Evolutionary conservation across 257 asterid species (phyloP).

Genomic region (Solanum ahanhuiri): DNA sequence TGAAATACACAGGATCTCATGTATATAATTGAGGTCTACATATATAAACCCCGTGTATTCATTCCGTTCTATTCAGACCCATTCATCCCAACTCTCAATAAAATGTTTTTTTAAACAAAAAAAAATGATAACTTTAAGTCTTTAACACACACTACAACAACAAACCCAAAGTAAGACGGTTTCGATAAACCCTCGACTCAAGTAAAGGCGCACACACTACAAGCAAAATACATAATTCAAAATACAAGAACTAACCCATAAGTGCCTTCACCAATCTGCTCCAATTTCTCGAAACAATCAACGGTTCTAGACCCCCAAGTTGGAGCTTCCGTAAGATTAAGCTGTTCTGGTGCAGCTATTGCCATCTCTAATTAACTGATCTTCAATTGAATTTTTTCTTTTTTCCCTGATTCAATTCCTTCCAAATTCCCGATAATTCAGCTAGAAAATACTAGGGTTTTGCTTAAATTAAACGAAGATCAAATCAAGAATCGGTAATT

Average conservation of each 20-base stretch:
- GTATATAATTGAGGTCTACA: background rate
- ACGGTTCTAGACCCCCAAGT: conserved; percentile 94
- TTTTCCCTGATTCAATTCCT: background rate
- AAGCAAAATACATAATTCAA: background rate
- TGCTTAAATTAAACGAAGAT: background rate
- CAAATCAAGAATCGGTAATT: background rate
- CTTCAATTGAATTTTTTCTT: background rate
- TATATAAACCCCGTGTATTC: background rate
- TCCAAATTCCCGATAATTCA: background rate
- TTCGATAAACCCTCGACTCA: background rate
- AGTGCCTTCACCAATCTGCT: conserved; percentile 97
- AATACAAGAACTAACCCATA: conserved; percentile 47
- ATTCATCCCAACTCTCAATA: background rate
- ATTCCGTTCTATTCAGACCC: background rate
- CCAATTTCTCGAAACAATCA: conserved; percentile 88
- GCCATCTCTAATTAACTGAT: conserved; percentile 15
- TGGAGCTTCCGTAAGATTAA: conserved; percentile 73
- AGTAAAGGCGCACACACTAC: background rate
- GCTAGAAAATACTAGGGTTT: background rate
- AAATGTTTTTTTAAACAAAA: no score
- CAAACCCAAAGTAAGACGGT: background rate
- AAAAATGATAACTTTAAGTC: background rate
- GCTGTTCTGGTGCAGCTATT: conserved; percentile 39
- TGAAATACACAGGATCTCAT: background rate
- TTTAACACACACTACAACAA: background rate